A percentile compares a stretch with the other conserved stretches of the same genome.
These are phyloP conservation scores for Ajuga reptans DNA, from an alignment of 305 asterid genomes.

Conservation along the genomic window DNA sequence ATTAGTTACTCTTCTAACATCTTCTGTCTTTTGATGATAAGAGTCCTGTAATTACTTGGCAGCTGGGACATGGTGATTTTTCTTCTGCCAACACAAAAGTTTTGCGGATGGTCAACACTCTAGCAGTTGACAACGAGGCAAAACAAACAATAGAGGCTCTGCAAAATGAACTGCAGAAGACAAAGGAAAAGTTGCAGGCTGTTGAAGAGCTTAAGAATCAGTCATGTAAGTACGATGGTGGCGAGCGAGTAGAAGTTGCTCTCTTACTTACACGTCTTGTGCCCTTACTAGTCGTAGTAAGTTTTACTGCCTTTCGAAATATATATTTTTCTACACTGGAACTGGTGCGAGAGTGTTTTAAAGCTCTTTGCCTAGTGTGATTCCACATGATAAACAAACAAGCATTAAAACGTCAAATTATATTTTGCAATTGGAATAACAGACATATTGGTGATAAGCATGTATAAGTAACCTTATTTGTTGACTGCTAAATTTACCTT, in stretches of 20 bases:
- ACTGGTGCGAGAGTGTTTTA: background rate
- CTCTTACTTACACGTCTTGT: background rate
- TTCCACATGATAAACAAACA: background rate
- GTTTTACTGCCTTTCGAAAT: background rate
- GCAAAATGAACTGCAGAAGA: conserved; percentile 84
- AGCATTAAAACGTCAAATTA: background rate
- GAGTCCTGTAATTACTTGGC: conserved; percentile 26
- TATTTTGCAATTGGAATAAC: background rate
- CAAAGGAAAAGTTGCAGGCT: conserved; percentile 84
- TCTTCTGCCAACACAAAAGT: conserved; percentile 88
- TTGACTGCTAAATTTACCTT: conserved; percentile 3
- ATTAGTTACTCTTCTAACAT: background rate
- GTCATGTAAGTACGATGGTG: conserved; percentile 48
- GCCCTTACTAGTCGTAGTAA: background rate
- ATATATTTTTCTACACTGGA: background rate
- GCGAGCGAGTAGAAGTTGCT: conserved; percentile 16
- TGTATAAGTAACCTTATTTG: background rate
- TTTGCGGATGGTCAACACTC: conserved; percentile 88
- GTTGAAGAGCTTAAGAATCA: conserved; percentile 88
- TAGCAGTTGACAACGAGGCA: conserved; percentile 82
- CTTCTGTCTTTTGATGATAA: background rate
- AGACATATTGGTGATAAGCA: background rate
- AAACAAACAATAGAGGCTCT: conserved; percentile 89
- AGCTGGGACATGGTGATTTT: conserved; percentile 96
- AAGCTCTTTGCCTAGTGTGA: background rate